Conservation (phyloP, 2,329 filamentous ascomycete species). For the Ophiostoma quercus region DNA sequence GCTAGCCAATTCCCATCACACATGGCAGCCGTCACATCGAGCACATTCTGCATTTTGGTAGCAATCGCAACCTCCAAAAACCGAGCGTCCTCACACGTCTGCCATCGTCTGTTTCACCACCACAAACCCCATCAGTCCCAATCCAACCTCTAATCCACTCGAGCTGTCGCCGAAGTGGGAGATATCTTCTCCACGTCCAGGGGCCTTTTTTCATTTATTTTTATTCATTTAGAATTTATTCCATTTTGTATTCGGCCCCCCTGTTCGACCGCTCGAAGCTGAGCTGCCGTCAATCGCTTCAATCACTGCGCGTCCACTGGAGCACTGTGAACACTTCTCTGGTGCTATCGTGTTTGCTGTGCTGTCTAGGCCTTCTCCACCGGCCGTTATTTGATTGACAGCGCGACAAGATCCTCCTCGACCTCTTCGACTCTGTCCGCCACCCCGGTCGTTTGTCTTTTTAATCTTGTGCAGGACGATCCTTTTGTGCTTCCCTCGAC, state of each 20-base stretch:
- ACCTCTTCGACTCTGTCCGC: neutral
- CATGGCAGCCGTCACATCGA: conserved; percentile 9
- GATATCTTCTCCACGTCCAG: conserved; percentile 11
- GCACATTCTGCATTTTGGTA: conserved; percentile 5
- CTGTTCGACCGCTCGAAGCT: neutral
- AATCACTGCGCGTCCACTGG: neutral
- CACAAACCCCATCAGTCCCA: neutral
- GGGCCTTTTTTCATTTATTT: neutral
- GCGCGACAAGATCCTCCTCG: neutral
- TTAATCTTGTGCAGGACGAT: conserved; percentile 16
- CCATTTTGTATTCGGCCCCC: neutral
- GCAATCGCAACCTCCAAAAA: neutral
- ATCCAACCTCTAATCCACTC: neutral
- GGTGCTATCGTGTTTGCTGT: neutral
- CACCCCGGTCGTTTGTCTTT: conserved; percentile 11
- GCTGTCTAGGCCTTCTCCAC: conserved; percentile 10
- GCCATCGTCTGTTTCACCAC: neutral
- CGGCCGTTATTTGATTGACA: conserved; percentile 14
- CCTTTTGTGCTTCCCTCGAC: conserved; percentile 13
- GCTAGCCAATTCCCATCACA: neutral
- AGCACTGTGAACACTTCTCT: neutral
- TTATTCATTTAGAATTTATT: neutral
- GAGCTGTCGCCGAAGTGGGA: conserved; percentile 12
- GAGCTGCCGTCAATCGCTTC: neutral
- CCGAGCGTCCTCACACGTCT: neutral